Base-by-base conservation (phyloP, 1,284 basidiomycete genomes). In the Austroboletus niveus region DNA sequence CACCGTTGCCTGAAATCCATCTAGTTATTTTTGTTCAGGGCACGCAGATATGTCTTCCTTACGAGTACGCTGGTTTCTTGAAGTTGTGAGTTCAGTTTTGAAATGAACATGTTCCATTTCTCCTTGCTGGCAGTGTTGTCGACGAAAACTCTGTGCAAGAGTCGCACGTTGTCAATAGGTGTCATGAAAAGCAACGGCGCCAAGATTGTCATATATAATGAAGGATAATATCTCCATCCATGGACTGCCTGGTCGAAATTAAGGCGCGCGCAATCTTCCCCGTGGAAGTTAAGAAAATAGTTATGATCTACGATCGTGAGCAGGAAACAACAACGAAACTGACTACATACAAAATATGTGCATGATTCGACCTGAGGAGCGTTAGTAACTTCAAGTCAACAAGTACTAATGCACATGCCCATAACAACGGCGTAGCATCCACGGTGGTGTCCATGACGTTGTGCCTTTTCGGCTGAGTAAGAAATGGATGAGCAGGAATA, bases 261-360 rank as follows among this genome's bases (percentile, higher is more conserved):
- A 8, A 82, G 69, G 1, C 84, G 79, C 0, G 77, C 79, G 27
- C 72, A 72, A 0, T 73, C 66, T 59, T 82, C 75, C 2, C 82
- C 84, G 24, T 81, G 62, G 54, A 75, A 78, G 55, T 85, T 73
- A 4, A 78, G 35, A 57, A 79, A 82, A 30, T 71, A 71, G 38
- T 76, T 69, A n/a, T 67, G 65, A 41, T 61, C 66, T 68, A 32
- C n/a, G 14, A 44, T 11, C 42, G 48, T 61, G 42, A 57, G 27
- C 12, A 9, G 1, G 36, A 24, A 40, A 3, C 0, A 1, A 9
- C 0, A 4, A 24, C 49, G 5, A 34, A 8, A 5, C 50, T 15
- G 8, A 9, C 34, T 6, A 57, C 73, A 41, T 59, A 77, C 79
- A 67, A 55, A 79, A 75, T 17, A 69, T 60, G n/a, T 65, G 58